Evolutionary conservation across 1,284 basidiomycete genomes (phyloP).

Genomic region (Anthracocystis panici-leucophaei): DNA sequence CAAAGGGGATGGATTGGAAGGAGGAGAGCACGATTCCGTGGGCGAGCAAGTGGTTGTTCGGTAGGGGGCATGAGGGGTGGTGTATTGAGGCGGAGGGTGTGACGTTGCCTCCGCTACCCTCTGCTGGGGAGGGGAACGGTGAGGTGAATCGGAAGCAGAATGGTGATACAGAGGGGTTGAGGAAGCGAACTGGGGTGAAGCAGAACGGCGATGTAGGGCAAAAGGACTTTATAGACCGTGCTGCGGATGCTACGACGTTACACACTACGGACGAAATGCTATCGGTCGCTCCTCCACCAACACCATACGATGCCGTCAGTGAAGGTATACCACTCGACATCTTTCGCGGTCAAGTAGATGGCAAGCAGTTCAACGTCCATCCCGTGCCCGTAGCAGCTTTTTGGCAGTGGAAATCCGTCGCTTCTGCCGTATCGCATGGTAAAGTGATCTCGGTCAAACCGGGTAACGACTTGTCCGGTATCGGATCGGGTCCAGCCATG

Average conservation of each 20-base stretch:
- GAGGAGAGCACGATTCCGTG: constrained; percentile 28
- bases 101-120: constrained; percentile 25
- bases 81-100: constrained; percentile 38
- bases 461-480: constrained; percentile 22
- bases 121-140: not conserved
- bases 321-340: constrained; percentile 20
- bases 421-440: constrained; percentile 16
- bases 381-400: constrained; percentile 23
- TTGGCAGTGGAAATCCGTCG: constrained; percentile 38
- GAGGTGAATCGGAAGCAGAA: not conserved
- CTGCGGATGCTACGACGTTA: constrained; percentile 13
- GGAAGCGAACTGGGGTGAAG: not conserved
- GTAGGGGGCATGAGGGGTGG: constrained; percentile 36
- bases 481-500: constrained; percentile 24
- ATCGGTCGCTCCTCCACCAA: constrained; percentile 9
- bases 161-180: not conserved
- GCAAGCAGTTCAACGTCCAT: constrained; percentile 5
- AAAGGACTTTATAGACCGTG: constrained; percentile 4
- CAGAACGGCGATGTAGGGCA: not conserved
- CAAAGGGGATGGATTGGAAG: constrained; percentile 18
- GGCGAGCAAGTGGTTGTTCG: constrained; percentile 29
- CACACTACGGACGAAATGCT: not conserved
- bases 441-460: constrained; percentile 36
- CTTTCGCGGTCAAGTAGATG: constrained; percentile 14
- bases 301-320: constrained; percentile 4